Evolutionary conservation across 2,329 filamentous ascomycete genomes (phyloP).

Genomic region (Ascomycota sp.): DNA sequence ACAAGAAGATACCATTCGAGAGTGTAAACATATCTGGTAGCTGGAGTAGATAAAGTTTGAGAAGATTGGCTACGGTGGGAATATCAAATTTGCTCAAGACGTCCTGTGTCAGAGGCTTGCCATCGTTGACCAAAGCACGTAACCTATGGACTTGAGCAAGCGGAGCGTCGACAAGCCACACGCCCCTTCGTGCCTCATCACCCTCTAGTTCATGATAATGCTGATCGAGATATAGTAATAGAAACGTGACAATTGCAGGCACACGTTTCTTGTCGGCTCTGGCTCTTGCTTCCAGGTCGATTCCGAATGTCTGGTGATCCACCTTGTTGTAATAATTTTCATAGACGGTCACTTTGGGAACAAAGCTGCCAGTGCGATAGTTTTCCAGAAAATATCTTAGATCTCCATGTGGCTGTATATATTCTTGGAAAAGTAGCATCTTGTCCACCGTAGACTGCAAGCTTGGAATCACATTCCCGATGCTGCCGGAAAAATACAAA

Average conservation of each 20-base stretch:
- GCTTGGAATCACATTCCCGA: slow-evolving; percentile 94
- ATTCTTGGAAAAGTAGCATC: slow-evolving; percentile 98
- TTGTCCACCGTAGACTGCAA: slow-evolving; percentile 91
- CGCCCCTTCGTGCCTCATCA: slow-evolving; percentile 74
- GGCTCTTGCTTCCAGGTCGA: slow-evolving; percentile 89
- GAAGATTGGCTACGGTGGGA: slow-evolving; percentile 74
- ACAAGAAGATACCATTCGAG: no score
- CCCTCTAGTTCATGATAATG: slow-evolving; percentile 96
- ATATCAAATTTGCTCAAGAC: slow-evolving; percentile 77
- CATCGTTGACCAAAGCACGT: slow-evolving; percentile 66
- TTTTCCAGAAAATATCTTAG: slow-evolving; percentile 88
- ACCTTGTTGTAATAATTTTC: slow-evolving; percentile 99
- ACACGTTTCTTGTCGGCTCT: slow-evolving; percentile 90
- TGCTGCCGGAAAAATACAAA: slow-evolving; percentile 87
- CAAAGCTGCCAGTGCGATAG: slow-evolving; percentile 84
- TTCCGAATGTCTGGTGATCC: slow-evolving; percentile 92
- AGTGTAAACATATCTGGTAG: slow-evolving; percentile 53
- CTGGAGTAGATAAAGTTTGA: slow-evolving; percentile 90
- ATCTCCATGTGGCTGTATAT: slow-evolving; percentile 81
- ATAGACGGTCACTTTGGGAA: slow-evolving; percentile 78
- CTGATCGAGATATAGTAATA: slow-evolving; percentile 87
- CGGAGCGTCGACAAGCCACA: slow-evolving; percentile 89
- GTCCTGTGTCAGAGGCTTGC: slow-evolving; percentile 57
- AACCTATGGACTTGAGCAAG: slow-evolving; percentile 69
- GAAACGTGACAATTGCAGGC: slow-evolving; percentile 74